Evolutionary conservation across 805 yeast genomes (phyloP).

Genomic region (Yarrowia osloensis): DNA sequence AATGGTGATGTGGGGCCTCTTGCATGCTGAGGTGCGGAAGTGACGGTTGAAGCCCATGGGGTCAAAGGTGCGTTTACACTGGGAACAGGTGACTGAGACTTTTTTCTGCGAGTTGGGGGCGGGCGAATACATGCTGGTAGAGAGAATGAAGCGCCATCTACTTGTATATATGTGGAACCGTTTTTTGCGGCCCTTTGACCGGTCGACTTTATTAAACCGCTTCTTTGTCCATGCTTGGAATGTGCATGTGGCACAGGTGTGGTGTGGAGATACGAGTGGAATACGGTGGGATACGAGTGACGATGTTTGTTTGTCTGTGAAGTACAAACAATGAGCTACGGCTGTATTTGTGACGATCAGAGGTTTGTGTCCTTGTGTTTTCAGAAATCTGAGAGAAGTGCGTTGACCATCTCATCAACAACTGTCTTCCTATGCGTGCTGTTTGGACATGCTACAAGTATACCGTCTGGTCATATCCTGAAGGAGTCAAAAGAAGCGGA

Average conservation of each 20-base stretch:
- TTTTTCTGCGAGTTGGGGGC: background rate
- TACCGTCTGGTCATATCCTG: background rate
- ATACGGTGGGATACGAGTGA: no score
- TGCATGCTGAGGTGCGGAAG: background rate
- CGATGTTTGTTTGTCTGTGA: no score
- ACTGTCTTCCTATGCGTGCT: background rate
- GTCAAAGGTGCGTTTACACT: background rate
- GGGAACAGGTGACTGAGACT: constrained; percentile 2
- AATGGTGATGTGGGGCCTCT: background rate
- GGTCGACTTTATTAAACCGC: no score
- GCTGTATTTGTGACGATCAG: no score
- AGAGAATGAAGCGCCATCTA: background rate
- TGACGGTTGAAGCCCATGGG: constrained; percentile 6
- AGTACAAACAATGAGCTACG: no score
- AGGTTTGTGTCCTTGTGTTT: no score
- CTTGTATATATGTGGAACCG: background rate
- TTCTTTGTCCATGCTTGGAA: no score
- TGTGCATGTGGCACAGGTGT: no score
- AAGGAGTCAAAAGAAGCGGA: background rate
- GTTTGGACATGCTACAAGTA: background rate
- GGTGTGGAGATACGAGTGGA: no score
- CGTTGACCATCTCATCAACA: no score
- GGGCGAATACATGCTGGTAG: background rate
- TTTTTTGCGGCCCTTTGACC: background rate
- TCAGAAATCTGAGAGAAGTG: no score